Percentiles rank a stretch among this genome's conserved stretches.
phyloP scores from a whole-genome alignment of 1,284 basidiomycete genomes.

The Puccinia horiana region DNA sequence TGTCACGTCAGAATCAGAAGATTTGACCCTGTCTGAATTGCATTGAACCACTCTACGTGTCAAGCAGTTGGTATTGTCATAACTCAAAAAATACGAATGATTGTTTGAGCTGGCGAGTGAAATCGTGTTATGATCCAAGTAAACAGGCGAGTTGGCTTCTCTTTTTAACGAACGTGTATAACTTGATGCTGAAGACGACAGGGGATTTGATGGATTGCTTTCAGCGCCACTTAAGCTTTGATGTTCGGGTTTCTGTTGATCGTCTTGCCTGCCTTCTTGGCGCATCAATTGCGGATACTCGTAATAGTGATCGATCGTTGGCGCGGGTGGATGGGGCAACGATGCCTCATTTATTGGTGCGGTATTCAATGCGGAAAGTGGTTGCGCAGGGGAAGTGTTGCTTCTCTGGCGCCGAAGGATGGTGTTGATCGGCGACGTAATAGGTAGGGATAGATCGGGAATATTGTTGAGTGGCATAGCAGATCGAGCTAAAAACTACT shows the following conservation, averaged over 20 bases:
- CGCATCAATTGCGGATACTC: background rate
- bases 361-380: background rate
- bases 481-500: background rate
- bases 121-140: constrained; percentile 25
- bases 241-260: background rate
- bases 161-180: constrained; percentile 30
- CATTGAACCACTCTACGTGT: constrained; percentile 45
- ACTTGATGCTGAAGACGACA: constrained; percentile 7
- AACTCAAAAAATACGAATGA: constrained; percentile 3
- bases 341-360: background rate
- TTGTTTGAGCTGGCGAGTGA: constrained; percentile 21
- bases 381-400: constrained; percentile 1
- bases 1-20: constrained; percentile 39
- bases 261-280: background rate
- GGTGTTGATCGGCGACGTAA: constrained; percentile 11
- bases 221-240: background rate
- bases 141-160: constrained; percentile 45
- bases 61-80: background rate
- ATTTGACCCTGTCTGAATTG: constrained; percentile 34
- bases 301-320: background rate
- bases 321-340: background rate
- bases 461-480: constrained; percentile 3
- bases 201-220: background rate
- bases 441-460: constrained; percentile 1
- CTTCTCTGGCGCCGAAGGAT: constrained; percentile 5